These are phyloP conservation scores for Metschnikowia similis DNA, from an alignment of 805 yeast genomes.

Conservation along the genomic window DNA sequence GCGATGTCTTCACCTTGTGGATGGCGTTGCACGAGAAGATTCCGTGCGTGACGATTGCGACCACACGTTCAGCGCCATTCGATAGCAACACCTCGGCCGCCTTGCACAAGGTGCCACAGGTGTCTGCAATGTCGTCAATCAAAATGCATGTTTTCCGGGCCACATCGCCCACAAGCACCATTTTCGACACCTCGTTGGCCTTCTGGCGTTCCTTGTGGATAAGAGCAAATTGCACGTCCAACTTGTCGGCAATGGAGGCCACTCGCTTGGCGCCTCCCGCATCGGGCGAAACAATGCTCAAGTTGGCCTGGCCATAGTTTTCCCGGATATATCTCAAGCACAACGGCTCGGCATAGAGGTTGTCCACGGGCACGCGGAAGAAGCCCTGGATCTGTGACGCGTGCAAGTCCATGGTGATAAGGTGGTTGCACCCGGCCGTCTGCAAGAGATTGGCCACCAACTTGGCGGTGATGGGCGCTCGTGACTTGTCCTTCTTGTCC, in stretches of 20 bases:
- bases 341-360: slow-evolving; percentile 90
- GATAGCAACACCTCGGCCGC: slow-evolving; percentile 84
- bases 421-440: slow-evolving; percentile 93
- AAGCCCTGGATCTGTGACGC: slow-evolving; percentile 98
- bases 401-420: slow-evolving; percentile 94
- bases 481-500: slow-evolving; percentile 90
- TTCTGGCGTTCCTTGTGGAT: slow-evolving; percentile 94
- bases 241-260: slow-evolving; percentile 86
- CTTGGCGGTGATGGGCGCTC: slow-evolving; percentile 97
- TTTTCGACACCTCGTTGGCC: slow-evolving; percentile 90
- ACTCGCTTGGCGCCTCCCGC: slow-evolving; percentile 99
- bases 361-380: slow-evolving; percentile 92
- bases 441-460: slow-evolving; percentile 86
- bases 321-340: slow-evolving; percentile 77
- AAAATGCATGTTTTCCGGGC: slow-evolving; percentile 74
- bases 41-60: slow-evolving; percentile 95
- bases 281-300: slow-evolving; percentile 88
- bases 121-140: slow-evolving; percentile 97
- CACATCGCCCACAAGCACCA: slow-evolving; percentile 97
- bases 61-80: slow-evolving; percentile 78
- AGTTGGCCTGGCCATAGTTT: slow-evolving; percentile 48
- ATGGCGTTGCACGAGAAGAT: slow-evolving; percentile 84
- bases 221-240: slow-evolving; percentile 90
- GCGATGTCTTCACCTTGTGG: slow-evolving; percentile 62
- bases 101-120: slow-evolving; percentile 94